A percentile compares a stretch with the other conserved stretches of the same genome.
Conservation (phyloP, 2,329 filamentous ascomycete species). For the Xylariales sp. region DNA sequence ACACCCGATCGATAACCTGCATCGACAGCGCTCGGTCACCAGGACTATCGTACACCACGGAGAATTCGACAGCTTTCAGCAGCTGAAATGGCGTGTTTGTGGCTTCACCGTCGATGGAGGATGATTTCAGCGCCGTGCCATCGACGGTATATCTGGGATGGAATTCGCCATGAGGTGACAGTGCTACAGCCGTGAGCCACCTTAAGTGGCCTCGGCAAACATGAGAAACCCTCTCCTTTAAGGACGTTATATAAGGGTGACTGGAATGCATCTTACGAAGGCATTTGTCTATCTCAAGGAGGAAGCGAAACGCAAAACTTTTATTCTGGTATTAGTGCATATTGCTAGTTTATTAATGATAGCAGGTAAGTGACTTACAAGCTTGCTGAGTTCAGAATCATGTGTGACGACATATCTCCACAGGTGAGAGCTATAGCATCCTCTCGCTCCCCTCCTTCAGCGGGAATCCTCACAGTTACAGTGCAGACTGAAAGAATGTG, state of each 20-base stretch:
- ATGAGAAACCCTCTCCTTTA: neutral
- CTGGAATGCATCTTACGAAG: neutral
- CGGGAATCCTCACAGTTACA: slow-evolving; percentile 1
- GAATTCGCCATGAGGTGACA: too few relatives aligned
- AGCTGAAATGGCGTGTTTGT: slow-evolving; percentile 8
- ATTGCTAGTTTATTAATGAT: neutral
- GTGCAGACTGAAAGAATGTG: slow-evolving; percentile 10
- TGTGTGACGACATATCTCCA: slow-evolving; percentile 11
- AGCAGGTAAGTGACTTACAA: slow-evolving; percentile 8
- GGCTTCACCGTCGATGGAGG: slow-evolving; percentile 6
- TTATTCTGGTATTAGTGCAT: neutral
- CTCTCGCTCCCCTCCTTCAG: neutral
- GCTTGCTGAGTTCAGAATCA: slow-evolving; percentile 7
- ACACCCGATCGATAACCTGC: neutral
- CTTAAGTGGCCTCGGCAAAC: slow-evolving; percentile 5
- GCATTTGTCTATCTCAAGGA: slow-evolving; percentile 1
- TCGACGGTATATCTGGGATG: too few relatives aligned
- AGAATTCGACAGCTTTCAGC: slow-evolving; percentile 2
- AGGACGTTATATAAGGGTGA: neutral
- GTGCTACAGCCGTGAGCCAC: too few relatives aligned
- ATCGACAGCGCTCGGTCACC: neutral
- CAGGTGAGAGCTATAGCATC: slow-evolving; percentile 9
- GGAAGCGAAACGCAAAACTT: slow-evolving; percentile 8
- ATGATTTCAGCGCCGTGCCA: too few relatives aligned
- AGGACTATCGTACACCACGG: neutral